phyloP scores from a whole-genome alignment of 2,329 filamentous ascomycete genomes.

The Dactylellina sp. region DNA sequence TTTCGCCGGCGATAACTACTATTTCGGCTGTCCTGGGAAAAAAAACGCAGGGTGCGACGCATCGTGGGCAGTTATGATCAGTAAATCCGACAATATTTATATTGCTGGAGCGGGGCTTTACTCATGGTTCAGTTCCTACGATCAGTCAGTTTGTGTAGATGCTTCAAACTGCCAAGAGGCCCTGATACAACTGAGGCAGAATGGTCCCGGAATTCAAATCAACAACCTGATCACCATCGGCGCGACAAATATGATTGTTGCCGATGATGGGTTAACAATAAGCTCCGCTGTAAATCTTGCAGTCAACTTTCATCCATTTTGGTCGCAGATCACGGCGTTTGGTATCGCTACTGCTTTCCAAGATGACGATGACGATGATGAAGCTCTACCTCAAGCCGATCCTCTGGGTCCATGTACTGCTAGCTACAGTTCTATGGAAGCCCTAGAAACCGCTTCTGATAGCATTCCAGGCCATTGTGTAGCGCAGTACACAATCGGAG shows the following conservation, averaged over 20 bases:
- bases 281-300: slow-evolving; percentile 2
- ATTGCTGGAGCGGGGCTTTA: slow-evolving; percentile 50
- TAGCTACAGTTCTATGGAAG: neutral
- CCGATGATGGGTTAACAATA: neutral
- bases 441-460: neutral
- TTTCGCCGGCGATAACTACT: slow-evolving; percentile 61
- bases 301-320: slow-evolving; percentile 14
- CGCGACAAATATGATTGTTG: slow-evolving; percentile 22
- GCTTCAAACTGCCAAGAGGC: slow-evolving; percentile 18
- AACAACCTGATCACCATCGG: slow-evolving; percentile 32
- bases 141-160: slow-evolving; percentile 13
- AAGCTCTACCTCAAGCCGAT: neutral
- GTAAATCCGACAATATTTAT: slow-evolving; percentile 33
- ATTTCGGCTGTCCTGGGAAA: slow-evolving; percentile 9
- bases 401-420: neutral
- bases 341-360: neutral
- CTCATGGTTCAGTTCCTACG: slow-evolving; percentile 22
- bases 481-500: neutral
- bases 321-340: slow-evolving; percentile 23
- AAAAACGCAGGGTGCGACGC: slow-evolving; percentile 25
- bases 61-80: slow-evolving; percentile 61
- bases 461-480: neutral
- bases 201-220: slow-evolving; percentile 6
- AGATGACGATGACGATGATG: neutral
- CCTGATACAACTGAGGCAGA: slow-evolving; percentile 1